Evolutionary conservation across 257 asterid genomes (phyloP).

Genomic region (Coffea eugenioides): DNA sequence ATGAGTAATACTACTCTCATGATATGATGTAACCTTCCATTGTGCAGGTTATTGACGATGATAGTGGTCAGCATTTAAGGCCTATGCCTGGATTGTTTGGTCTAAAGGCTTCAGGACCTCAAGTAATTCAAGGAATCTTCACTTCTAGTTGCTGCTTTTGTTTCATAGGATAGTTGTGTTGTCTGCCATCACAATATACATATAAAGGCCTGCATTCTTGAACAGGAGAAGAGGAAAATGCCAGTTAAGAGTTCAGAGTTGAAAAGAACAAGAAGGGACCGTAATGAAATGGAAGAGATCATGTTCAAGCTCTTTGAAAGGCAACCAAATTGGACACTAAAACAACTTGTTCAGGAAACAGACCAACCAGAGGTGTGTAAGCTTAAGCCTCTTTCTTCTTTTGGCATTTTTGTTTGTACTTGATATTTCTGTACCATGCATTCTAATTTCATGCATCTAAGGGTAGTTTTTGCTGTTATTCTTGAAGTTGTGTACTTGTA

Average conservation of each 20-base stretch:
- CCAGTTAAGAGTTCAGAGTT: slow-evolving; percentile 61
- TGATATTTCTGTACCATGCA: background rate
- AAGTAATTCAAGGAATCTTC: slow-evolving; percentile 31
- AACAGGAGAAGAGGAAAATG: slow-evolving; percentile 70
- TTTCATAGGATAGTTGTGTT: background rate
- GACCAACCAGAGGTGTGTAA: slow-evolving; percentile 83
- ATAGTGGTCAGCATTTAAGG: slow-evolving; percentile 67
- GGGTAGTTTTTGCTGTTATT: background rate
- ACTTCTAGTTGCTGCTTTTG: background rate
- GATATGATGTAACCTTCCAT: background rate
- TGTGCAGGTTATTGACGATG: slow-evolving; percentile 67
- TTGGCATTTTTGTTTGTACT: background rate
- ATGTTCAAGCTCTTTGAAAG: slow-evolving; percentile 91
- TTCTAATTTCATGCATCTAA: background rate
- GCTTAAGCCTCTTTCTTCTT: background rate
- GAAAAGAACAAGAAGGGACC: slow-evolving; percentile 80
- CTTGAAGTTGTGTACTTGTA: background rate
- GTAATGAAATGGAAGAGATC: slow-evolving; percentile 86
- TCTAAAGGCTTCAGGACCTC: slow-evolving; percentile 44
- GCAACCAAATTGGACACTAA: slow-evolving; percentile 87
- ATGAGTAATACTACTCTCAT: background rate
- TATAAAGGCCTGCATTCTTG: slow-evolving; percentile 2
- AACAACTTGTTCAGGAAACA: slow-evolving; percentile 80
- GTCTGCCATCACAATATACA: slow-evolving; percentile 9
- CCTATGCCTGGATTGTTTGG: slow-evolving; percentile 69